Evolutionary conservation across 495 filamentous ascomycete species (phyloP).

Genomic region (Talaromyces proteolyticus): DNA sequence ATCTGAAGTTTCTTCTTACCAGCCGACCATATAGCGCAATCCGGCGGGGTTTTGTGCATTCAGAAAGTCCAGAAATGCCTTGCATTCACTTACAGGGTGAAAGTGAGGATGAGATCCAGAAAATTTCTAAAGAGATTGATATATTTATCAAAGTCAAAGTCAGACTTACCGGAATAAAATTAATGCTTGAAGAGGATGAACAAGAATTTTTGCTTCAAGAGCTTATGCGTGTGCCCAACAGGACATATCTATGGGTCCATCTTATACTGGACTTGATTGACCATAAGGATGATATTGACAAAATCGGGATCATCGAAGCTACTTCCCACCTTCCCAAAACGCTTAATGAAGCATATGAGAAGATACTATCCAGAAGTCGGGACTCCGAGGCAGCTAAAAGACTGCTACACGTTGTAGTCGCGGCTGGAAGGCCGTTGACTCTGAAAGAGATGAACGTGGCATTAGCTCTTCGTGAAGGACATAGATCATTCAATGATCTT

Average conservation of each 20-base stretch:
- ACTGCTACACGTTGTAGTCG: constrained; percentile 33
- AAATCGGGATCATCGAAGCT: constrained; percentile 10
- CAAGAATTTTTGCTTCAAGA: constrained; percentile 12
- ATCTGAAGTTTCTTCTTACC: constrained; percentile 44
- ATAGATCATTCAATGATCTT: constrained; percentile 12
- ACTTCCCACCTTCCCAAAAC: constrained; percentile 22
- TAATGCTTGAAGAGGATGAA: constrained; percentile 12
- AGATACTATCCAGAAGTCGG: constrained; percentile 24
- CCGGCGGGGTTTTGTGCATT: constrained; percentile 17
- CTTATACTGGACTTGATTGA: constrained; percentile 28
- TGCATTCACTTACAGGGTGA: constrained; percentile 33
- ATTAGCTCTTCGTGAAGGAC: constrained; percentile 18
- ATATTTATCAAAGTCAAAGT: constrained; percentile 28
- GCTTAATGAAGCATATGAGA: constrained; percentile 34
- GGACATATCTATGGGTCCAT: constrained; percentile 43
- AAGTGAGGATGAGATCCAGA: constrained; percentile 25
- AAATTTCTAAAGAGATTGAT: constrained; percentile 37
- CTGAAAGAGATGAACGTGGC: constrained; percentile 32
- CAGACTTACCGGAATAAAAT: constrained; percentile 12
- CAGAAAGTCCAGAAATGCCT: constrained; percentile 14
- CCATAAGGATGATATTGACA: constrained; percentile 11
- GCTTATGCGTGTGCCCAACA: constrained; percentile 18
- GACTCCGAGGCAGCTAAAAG: constrained; percentile 18
- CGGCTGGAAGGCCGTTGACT: constrained; percentile 27
- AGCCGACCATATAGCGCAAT: constrained; percentile 41